phyloP scores from a whole-genome alignment of 495 filamentous ascomycete genomes.

The Glonium stellatum region DNA sequence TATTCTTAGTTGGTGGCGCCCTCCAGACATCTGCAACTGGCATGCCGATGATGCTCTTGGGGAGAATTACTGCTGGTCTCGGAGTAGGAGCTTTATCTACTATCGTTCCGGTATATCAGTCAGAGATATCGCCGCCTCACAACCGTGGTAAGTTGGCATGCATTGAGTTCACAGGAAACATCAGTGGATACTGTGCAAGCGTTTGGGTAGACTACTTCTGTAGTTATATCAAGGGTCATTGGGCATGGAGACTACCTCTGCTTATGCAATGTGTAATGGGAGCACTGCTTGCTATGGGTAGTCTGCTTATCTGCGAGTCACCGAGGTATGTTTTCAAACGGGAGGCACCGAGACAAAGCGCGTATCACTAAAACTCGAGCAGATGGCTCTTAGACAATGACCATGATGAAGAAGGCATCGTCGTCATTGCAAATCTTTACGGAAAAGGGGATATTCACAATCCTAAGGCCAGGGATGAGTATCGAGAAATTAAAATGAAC shows the following conservation, averaged over 20 bases:
- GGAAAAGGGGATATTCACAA: constrained; percentile 93
- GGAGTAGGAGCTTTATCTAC: constrained; percentile 93
- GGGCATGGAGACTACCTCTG: constrained; percentile 86
- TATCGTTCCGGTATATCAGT: constrained; percentile 97
- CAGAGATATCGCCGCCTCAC: constrained; percentile 93
- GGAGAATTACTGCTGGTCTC: constrained; percentile 84
- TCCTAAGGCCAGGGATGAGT: constrained; percentile 82
- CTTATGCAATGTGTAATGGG: constrained; percentile 96
- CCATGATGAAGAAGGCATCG: constrained; percentile 94
- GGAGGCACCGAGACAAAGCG: too few relatives aligned
- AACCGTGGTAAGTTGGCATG: constrained; percentile 93
- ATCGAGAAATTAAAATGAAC: constrained; percentile 97
- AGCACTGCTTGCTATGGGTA: constrained; percentile 70
- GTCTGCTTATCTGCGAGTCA: constrained; percentile 90
- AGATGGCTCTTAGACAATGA: constrained; percentile 98
- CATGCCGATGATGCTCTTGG: constrained; percentile 88
- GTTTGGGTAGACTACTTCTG: constrained; percentile 99
- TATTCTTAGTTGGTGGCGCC: constrained; percentile 86
- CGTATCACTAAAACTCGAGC: constrained; percentile 12
- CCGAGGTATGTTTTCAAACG: constrained; percentile 57
- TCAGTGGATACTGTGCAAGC: constrained; percentile 87
- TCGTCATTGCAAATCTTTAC: constrained; percentile 95
- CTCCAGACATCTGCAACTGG: constrained; percentile 74
- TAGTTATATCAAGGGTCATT: constrained; percentile 75
- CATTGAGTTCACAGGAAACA: constrained; percentile 97